A percentile compares a stretch with the other conserved stretches of the same genome.
These are phyloP conservation scores for Microthyrium microscopicum DNA, from an alignment of 2,329 filamentous ascomycete genomes.

Conservation along the genomic window DNA sequence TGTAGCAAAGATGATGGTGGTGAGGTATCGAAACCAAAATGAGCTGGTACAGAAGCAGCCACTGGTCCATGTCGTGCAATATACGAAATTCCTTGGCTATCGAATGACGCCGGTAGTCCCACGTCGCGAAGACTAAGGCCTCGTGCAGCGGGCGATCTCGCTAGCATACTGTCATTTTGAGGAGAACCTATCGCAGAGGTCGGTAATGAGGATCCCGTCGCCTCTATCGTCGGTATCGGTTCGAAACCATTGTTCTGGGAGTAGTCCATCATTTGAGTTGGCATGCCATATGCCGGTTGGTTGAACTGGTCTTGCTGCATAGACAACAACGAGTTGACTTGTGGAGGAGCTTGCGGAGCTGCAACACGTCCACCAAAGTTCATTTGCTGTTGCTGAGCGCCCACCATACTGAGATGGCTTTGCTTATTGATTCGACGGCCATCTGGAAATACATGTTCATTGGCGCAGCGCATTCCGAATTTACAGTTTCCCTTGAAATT, in stretches of 20 bases:
- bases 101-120: conserved; percentile 83
- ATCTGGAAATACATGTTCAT: conserved; percentile 88
- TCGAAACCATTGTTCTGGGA: conserved; percentile 24
- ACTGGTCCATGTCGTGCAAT: conserved; percentile 80
- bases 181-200: conserved; percentile 67
- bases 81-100: conserved; percentile 87
- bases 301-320: conserved; percentile 37
- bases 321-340: conserved; percentile 54
- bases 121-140: conserved; percentile 87
- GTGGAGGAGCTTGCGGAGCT: conserved; percentile 41
- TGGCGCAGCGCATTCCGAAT: conserved; percentile 93
- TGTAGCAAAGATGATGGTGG: conserved; percentile 51
- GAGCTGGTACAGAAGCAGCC: conserved; percentile 80
- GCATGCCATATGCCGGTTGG: conserved; percentile 4
- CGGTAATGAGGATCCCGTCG: conserved; percentile 39
- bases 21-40: conserved; percentile 78
- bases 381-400: conserved; percentile 33
- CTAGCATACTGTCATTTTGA: conserved; percentile 53
- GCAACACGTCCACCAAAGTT: conserved; percentile 51
- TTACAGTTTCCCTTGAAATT: conserved; percentile 79
- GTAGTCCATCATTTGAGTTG: conserved; percentile 4
- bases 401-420: conserved; percentile 18
- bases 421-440: conserved; percentile 78
- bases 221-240: conserved; percentile 38
- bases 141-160: conserved; percentile 57